phyloP scores from a whole-genome alignment of 192 early-diverging fungal species.

The Gonapodya sp. region DNA sequence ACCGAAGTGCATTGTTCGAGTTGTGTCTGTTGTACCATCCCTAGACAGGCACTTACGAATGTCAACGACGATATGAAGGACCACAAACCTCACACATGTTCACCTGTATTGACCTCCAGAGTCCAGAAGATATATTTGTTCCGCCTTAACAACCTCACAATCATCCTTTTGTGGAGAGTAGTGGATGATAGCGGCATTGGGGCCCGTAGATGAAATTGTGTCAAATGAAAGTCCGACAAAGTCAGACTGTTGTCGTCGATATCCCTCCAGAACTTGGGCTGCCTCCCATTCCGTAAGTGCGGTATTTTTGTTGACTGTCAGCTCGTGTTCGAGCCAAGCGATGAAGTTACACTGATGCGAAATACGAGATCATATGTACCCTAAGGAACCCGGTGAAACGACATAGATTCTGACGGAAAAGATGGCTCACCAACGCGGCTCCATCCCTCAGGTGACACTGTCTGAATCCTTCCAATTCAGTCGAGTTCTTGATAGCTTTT shows the following conservation, averaged over 20 bases:
- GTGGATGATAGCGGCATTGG: constrained; percentile 98
- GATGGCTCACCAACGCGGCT: constrained; percentile 62
- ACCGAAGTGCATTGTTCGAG: constrained; percentile 86
- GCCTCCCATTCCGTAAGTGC: constrained; percentile 74
- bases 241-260: constrained; percentile 47
- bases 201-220: constrained; percentile 89
- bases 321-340: constrained; percentile 90
- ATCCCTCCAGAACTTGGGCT: constrained; percentile 66
- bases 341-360: constrained; percentile 56
- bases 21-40: constrained; percentile 97
- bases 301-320: constrained; percentile 49
- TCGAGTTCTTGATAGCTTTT: constrained; percentile 90
- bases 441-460: constrained; percentile 84
- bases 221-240: constrained; percentile 92
- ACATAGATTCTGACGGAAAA: too few species aligned
- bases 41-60: constrained; percentile 15
- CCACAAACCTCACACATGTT: background rate
- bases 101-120: constrained; percentile 86
- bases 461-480: constrained; percentile 86
- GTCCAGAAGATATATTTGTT: constrained; percentile 86
- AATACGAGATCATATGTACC: too few species aligned
- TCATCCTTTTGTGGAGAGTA: constrained; percentile 80
- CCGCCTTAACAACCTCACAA: constrained; percentile 62
- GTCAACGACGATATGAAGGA: background rate
- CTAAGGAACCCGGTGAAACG: too few species aligned